Evolutionary conservation across 495 filamentous ascomycete genomes (phyloP), one percentile per base, ranked within the genome.

Genomic region (Neurospora hispaniola): DNA sequence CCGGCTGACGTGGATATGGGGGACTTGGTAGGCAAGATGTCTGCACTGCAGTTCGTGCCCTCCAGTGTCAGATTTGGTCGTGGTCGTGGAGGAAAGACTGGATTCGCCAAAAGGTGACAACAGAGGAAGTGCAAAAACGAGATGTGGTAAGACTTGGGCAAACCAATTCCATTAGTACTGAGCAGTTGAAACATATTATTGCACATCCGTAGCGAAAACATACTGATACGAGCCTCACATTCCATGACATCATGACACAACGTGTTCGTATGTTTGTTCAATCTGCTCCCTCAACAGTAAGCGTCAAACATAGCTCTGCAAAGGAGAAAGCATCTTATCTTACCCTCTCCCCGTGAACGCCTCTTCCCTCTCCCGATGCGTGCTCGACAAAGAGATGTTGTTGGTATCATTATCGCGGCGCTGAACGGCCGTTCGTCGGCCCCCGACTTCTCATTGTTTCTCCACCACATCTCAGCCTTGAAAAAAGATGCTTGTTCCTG

Each of bases 1-100:
- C 80, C 80, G 11, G 54, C 23, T 35, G 89, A 92, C 73, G 83
- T 84, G 35, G 90, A 90, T 31, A 90, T 97, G 80, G 88, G 91
- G 27, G 88, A 90, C 71, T 82, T 97, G 12, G 85, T 89, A n/a
- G 86, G 85, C 39, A 92, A 92, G 5, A 94, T 98, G 93, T 92
- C 92, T 7, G 86, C 91, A 0, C 81, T 98, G 44, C 91, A 89
- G 69, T 94, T 98, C 78, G 89, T 97, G 9, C 94, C 94, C 20
- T 81, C 86, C 16, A 94, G 90, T 76, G 86, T 98, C 38, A 85
- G 88, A 23, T 93, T 93, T 75, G 92, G 92, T 14, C 83, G 89
- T 71, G 86, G 89, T 40, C 39, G 39, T 70, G 84, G 86, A 70
- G 85, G 85, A 35, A 86, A 83, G 70, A 73, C 83, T 10, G 85